These are phyloP conservation scores for Syzygium malaccense DNA, from an alignment of 441 rosid genomes.

Conservation along the genomic window DNA sequence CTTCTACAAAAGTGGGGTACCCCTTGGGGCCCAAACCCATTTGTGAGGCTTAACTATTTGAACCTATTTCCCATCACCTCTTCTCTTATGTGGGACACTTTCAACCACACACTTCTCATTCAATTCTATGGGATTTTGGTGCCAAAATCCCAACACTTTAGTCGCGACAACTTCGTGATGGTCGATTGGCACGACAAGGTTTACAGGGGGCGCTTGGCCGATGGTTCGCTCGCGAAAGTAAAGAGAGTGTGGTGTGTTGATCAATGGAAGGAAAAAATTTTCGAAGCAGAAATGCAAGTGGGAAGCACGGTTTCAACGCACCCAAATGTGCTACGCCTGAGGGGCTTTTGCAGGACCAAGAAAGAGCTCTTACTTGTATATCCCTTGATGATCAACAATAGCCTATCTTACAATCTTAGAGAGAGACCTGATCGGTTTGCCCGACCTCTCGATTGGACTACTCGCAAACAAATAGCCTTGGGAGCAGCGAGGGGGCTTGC, in stretches of 20 bases:
- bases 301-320: neutral
- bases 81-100: no score
- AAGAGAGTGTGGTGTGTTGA: neutral
- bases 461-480: neutral
- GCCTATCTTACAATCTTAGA: neutral
- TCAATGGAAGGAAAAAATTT: neutral
- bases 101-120: no score
- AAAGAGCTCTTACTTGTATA: neutral
- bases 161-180: neutral
- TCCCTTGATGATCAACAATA: neutral
- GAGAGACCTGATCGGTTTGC: neutral
- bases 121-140: no score
- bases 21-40: no score
- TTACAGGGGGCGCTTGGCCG: neutral
- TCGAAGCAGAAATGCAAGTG: neutral
- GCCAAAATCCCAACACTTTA: no score
- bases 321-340: neutral
- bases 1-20: no score
- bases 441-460: neutral
- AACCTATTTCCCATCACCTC: no score
- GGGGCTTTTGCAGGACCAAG: neutral
- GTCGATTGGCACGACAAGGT: neutral
- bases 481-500: conserved; percentile 1
- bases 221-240: neutral
- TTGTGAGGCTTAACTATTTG: no score